Percentiles rank a stretch among this genome's conserved stretches.
These are phyloP conservation scores for Aspergillus puulaauensis DNA, from an alignment of 2,329 filamentous ascomycete species.

Conservation along the genomic window DNA sequence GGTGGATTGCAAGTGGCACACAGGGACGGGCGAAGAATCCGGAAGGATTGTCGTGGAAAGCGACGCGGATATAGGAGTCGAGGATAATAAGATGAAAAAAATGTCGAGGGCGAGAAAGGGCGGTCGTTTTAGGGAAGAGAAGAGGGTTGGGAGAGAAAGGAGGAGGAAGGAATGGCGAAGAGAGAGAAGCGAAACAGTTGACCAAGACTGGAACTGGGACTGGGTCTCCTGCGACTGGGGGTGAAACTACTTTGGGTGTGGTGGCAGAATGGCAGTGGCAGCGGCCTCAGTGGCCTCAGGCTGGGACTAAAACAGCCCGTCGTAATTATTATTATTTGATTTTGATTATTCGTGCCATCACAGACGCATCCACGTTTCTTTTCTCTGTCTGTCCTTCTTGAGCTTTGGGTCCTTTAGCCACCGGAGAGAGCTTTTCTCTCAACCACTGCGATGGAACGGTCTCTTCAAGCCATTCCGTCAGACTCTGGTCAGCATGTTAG, in stretches of 20 bases:
- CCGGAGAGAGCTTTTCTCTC: neutral
- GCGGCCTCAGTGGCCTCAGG: neutral
- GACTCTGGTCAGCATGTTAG: neutral
- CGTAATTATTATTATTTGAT: conserved; percentile 2
- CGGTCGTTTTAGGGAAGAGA: neutral
- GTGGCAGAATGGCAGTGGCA: neutral
- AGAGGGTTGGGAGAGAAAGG: conserved; percentile 11
- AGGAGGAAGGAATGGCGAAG: conserved; percentile 14
- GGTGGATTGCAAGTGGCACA: neutral
- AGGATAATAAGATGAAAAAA: conserved; percentile 3
- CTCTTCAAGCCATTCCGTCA: conserved; percentile 1
- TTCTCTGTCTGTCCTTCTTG: no score
- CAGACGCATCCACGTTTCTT: neutral
- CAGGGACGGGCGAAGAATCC: neutral
- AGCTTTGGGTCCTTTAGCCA: neutral
- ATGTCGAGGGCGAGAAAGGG: conserved; percentile 1
- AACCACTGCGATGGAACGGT: neutral
- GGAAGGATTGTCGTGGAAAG: neutral
- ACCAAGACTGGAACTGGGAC: conserved; percentile 1
- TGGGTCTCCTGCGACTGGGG: conserved; percentile 14
- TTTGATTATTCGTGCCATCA: neutral
- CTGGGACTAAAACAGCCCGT: neutral
- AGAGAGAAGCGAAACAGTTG: conserved; percentile 16
- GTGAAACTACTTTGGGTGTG: conserved; percentile 12
- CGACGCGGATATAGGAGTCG: conserved; percentile 8